These are phyloP conservation scores for Mucor piriformis DNA, from an alignment of 371 early-diverging fungal species.

Conservation along the genomic window DNA sequence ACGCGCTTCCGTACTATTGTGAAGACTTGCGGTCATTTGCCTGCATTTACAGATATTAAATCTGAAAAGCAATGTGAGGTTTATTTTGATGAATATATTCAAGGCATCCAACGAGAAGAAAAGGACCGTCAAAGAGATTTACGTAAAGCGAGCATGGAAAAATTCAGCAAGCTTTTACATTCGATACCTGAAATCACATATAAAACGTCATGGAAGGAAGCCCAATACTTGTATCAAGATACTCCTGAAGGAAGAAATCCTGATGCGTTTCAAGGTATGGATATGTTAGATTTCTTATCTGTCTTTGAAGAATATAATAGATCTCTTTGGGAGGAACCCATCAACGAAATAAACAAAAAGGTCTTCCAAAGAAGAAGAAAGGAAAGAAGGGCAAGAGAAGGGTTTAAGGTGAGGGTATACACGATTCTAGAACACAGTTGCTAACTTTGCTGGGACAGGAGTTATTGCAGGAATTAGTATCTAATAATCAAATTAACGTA, in stretches of 20 bases:
- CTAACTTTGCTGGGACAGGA: slow-evolving; percentile 27
- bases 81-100: slow-evolving; percentile 71
- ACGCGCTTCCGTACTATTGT: slow-evolving; percentile 58
- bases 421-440: background rate
- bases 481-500: slow-evolving; percentile 63
- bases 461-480: slow-evolving; percentile 63
- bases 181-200: slow-evolving; percentile 67
- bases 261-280: slow-evolving; percentile 71
- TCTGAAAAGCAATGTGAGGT: slow-evolving; percentile 54
- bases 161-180: slow-evolving; percentile 58
- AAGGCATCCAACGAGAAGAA: slow-evolving; percentile 54
- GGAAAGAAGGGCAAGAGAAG: slow-evolving; percentile 75
- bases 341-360: slow-evolving; percentile 40
- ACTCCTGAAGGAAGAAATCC: slow-evolving; percentile 53
- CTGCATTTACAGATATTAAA: slow-evolving; percentile 52
- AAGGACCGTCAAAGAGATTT: slow-evolving; percentile 67
- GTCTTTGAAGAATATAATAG: slow-evolving; percentile 81
- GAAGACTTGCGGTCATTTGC: slow-evolving; percentile 46
- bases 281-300: slow-evolving; percentile 76
- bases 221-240: slow-evolving; percentile 43
- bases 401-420: slow-evolving; percentile 45
- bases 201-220: slow-evolving; percentile 72
- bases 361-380: slow-evolving; percentile 49
- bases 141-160: slow-evolving; percentile 69
- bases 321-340: slow-evolving; percentile 64